phyloP scores from a whole-genome alignment of 2,329 filamentous ascomycete species.

The Phyllosticta capitalensis region DNA sequence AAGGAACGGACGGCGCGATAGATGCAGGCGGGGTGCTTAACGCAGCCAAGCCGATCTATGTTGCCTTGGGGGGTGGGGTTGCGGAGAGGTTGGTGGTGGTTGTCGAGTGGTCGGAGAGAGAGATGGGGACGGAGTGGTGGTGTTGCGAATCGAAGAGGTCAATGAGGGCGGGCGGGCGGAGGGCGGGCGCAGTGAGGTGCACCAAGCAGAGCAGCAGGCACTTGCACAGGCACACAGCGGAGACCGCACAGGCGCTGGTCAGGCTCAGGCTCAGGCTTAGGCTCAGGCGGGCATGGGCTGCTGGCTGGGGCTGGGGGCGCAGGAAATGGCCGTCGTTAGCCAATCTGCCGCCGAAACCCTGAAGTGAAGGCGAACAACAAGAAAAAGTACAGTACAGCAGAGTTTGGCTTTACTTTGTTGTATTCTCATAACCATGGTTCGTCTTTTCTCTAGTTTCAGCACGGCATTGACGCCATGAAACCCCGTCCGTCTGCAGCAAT shows the following conservation, averaged over 20 bases:
- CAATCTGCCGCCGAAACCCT: background rate
- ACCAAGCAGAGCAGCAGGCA: background rate
- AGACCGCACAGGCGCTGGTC: too few relatives aligned
- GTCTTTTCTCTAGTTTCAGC: background rate
- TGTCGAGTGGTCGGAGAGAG: too few relatives aligned
- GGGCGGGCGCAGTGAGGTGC: too few relatives aligned
- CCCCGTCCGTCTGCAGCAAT: background rate
- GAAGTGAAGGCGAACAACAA: background rate
- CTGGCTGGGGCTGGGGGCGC: background rate
- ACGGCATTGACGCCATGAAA: background rate
- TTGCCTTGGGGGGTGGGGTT: slow-evolving; percentile 8
- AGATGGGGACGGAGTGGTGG: slow-evolving; percentile 6
- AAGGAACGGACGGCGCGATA: slow-evolving; percentile 11
- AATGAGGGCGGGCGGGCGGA: too few relatives aligned
- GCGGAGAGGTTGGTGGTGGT: slow-evolving; percentile 5
- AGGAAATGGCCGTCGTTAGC: background rate
- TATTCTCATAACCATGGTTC: background rate
- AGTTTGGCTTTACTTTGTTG: background rate
- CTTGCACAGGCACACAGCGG: too few relatives aligned
- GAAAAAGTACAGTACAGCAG: too few relatives aligned
- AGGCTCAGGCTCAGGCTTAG: too few relatives aligned
- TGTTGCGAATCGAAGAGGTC: background rate
- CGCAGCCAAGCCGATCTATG: slow-evolving; percentile 3
- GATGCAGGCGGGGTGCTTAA: slow-evolving; percentile 3
- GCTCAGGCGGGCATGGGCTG: too few relatives aligned